Evolutionary conservation across 768 basidiomycete genomes (phyloP).

Genomic region (Glaciozyma antarctica): DNA sequence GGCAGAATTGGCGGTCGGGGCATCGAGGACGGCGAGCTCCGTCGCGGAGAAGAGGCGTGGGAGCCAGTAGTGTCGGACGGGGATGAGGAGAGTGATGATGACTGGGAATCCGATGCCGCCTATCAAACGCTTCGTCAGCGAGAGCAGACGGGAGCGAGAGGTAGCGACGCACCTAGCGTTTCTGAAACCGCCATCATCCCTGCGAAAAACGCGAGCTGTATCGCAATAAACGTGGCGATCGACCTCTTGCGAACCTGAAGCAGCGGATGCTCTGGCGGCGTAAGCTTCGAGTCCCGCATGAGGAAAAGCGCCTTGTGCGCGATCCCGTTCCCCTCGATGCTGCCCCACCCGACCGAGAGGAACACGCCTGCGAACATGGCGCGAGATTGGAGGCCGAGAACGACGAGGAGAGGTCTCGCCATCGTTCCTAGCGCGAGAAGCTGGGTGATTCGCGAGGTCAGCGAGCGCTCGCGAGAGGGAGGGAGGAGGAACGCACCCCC

Average conservation of each 20-base stretch:
- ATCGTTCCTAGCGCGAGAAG: constrained; percentile 55
- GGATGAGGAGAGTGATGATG: constrained; percentile 73
- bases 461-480: neutral
- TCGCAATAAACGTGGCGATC: constrained; percentile 58
- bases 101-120: constrained; percentile 87
- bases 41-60: constrained; percentile 61
- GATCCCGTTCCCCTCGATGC: constrained; percentile 70
- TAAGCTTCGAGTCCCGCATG: constrained; percentile 59
- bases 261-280: constrained; percentile 56
- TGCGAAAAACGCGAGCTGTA: constrained; percentile 76
- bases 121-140: constrained; percentile 33
- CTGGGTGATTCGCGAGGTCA: neutral
- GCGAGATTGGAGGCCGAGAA: constrained; percentile 68
- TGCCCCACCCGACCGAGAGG: constrained; percentile 64
- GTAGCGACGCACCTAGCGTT: constrained; percentile 55
- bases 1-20: constrained; percentile 56
- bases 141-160: neutral
- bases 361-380: constrained; percentile 40
- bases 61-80: constrained; percentile 60
- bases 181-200: constrained; percentile 85
- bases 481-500: constrained; percentile 52
- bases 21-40: constrained; percentile 77
- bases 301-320: constrained; percentile 71
- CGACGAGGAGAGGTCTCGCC: constrained; percentile 68
- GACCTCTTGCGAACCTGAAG: constrained; percentile 62